phyloP scores from a whole-genome alignment of 345 rosid genomes.

The Citrus sinensis region DVS_A1.0 CM039169.1:33293001-33293500 shows the following conservation, averaged over 20 bases:
- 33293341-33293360: slow-evolving; percentile 67
- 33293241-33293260: slow-evolving; percentile 63
- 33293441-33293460: slow-evolving; percentile 79
- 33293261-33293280: slow-evolving; percentile 48
- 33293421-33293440: slow-evolving; percentile 48
- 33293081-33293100: slow-evolving; percentile 63
- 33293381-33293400: slow-evolving; percentile 47
- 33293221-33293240: slow-evolving; percentile 96
- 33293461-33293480: slow-evolving; percentile 81
- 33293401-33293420: slow-evolving; percentile 66
- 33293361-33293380: slow-evolving; percentile 80
- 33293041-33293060: slow-evolving; percentile 92
- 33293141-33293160: slow-evolving; percentile 34
- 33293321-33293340: slow-evolving; percentile 90
- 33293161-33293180: slow-evolving; percentile 42
- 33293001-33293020: slow-evolving; percentile 66
- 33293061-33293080: slow-evolving; percentile 80
- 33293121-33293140: slow-evolving; percentile 39
- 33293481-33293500: slow-evolving; percentile 37
- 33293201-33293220: slow-evolving; percentile 55
- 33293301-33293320: slow-evolving; percentile 92
- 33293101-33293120: slow-evolving; percentile 47
- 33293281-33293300: slow-evolving; percentile 64
- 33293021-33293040: slow-evolving; percentile 75
- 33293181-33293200: slow-evolving; percentile 41